phyloP scores from a whole-genome alignment of 106 monocot genomes.

The Ottelia alismoides region DNA sequence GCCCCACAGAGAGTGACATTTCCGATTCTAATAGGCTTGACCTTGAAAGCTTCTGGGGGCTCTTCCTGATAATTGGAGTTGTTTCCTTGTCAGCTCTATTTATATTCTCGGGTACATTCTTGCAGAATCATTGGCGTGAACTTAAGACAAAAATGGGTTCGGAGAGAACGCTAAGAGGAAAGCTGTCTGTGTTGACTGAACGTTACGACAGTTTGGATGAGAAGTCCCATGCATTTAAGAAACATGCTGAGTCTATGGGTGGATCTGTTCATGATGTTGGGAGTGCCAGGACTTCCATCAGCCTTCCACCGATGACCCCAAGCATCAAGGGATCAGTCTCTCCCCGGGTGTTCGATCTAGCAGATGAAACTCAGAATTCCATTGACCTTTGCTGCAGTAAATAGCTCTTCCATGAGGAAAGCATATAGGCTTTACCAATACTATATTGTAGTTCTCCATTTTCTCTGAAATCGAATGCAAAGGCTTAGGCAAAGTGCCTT shows the following conservation, averaged over 20 bases:
- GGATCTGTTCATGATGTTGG: no score
- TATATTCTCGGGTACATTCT: conserved; percentile 19
- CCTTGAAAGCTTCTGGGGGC: conserved; percentile 45
- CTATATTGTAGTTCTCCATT: no score
- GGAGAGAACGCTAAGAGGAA: conserved; percentile 10
- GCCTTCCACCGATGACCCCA: no score
- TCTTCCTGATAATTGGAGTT: conserved; percentile 49
- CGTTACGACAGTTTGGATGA: conserved; percentile 13
- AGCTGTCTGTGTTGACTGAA: conserved; percentile 3
- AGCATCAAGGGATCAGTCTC: no score
- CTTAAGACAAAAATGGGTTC: conserved; percentile 8
- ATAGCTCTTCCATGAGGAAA: no score
- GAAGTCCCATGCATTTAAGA: conserved; percentile 17
- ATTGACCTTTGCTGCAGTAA: no score
- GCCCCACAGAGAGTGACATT: conserved; percentile 4
- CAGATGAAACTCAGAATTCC: no score
- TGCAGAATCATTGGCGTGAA: conserved; percentile 11
- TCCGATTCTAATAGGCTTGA: conserved; percentile 22
- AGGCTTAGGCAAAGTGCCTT: no score
- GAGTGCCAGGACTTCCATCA: no score
- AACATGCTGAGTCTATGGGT: background rate
- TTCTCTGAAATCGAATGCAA: no score
- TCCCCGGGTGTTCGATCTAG: no score
- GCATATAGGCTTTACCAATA: no score
- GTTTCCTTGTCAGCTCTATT: conserved; percentile 29